Evolutionary conservation across 768 basidiomycete species (phyloP).

Genomic region (Pleurotus cornucopiae): DNA sequence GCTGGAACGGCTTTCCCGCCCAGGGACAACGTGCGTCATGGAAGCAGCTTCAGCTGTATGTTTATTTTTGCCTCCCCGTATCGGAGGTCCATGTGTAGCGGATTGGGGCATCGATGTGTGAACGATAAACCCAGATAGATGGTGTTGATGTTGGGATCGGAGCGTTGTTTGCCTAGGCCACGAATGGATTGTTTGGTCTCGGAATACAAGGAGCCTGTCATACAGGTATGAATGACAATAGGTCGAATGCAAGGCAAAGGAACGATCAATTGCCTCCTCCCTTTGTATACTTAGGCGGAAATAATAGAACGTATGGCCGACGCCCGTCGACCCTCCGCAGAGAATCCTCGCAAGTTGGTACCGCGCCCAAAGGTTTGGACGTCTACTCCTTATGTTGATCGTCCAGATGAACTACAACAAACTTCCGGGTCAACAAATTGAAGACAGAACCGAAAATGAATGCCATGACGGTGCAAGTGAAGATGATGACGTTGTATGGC

Average conservation of each 20-base stretch:
- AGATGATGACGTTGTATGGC: conserved; percentile 99
- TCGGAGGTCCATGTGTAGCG: neutral
- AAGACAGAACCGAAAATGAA: conserved; percentile 92
- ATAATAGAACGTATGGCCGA: too few species aligned
- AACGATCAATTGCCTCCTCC: neutral
- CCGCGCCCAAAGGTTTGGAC: too few species aligned
- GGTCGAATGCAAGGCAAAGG: neutral
- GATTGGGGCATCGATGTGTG: neutral
- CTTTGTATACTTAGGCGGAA: neutral
- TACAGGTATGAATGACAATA: neutral
- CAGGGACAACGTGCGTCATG: conserved; percentile 6
- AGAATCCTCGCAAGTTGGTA: too few species aligned
- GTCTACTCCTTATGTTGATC: conserved; percentile 8
- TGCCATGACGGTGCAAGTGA: conserved; percentile 87
- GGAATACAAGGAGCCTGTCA: neutral
- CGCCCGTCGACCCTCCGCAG: too few species aligned
- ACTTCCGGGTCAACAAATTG: conserved; percentile 78
- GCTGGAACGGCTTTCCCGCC: neutral
- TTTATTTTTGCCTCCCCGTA: neutral
- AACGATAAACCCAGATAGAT: neutral
- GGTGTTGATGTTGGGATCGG: neutral
- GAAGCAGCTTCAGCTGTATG: neutral
- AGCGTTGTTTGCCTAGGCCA: too few species aligned
- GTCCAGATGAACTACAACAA: conserved; percentile 49
- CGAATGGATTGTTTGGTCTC: neutral